Evolutionary conservation across 257 asterid species (phyloP), one percentile per base, ranked within the genome.

Genomic region (Petrea volubilis): DNA sequence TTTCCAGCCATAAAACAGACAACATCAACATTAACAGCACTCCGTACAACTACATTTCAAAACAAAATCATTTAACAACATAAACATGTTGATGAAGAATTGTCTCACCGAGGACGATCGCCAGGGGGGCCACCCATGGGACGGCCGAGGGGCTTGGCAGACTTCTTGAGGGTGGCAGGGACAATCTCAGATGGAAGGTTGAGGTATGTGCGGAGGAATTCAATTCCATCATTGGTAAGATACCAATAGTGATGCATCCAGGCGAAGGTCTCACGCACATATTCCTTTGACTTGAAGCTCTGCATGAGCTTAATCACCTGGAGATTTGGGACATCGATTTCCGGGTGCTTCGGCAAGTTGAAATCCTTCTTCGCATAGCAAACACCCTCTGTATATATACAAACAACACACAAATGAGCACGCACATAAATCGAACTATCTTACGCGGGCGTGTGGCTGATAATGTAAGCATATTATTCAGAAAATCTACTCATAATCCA

Each of bases 221-320:
- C 98, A 64, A 93, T 91, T 20, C 97, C 98, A 24, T 93, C 96
- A 40, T 93, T 91, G 40, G 96, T 89, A 18, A 93, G 90, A 56
- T 86, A 93, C 97, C 98, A 93, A 55, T 93, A 93, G 31, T 87
- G 91, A 15, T 93, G 94, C 97, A 89, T 89, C 97, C 98, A 93
- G 1, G 98, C 95, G 51, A 93, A 93, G 23, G 98, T 93, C 85
- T 93, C 98, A 0, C 96, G 87, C 27, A 91, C 95, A 27, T 82
- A 87, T 65, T 89, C 98, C 87, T 89, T 91, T 0, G 98, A 93
- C 38, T 93, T 93, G 83, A 93, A 90, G 85, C 98, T 90, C 87
- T 93, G 98, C 98, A 93, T 90, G 43, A 93, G 89, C 95, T 93
- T 93, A 69, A 93, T 93, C 49, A 93, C 97, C 78, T 93, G 98